Evolutionary conservation across 2,329 filamentous ascomycete species (phyloP).

Genomic region (Fusarium pseudonygamai): DNA sequence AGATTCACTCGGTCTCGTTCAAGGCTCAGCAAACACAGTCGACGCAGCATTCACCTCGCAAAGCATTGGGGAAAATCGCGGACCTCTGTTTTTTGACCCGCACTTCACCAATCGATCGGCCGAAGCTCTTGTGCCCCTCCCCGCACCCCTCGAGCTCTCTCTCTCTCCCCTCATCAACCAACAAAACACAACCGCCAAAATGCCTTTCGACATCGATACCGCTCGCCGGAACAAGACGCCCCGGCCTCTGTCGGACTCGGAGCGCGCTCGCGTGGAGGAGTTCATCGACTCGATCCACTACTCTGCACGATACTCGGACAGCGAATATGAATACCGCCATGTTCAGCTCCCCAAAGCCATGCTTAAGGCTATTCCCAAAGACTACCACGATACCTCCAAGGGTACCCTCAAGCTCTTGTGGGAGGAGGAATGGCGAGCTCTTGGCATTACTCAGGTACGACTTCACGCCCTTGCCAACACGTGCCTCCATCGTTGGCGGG

Average conservation of each 20-base stretch:
- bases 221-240: slow-evolving; percentile 88
- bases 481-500: background rate
- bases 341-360: slow-evolving; percentile 98
- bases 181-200: slow-evolving; percentile 16
- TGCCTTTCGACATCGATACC: slow-evolving; percentile 72
- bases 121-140: slow-evolving; percentile 33
- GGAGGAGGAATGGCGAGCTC: slow-evolving; percentile 97
- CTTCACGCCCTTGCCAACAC: background rate
- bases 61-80: slow-evolving; percentile 12
- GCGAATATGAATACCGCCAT: slow-evolving; percentile 94
- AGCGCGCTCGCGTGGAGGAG: slow-evolving; percentile 87
- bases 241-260: slow-evolving; percentile 79
- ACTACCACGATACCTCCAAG: slow-evolving; percentile 89
- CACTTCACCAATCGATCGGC: slow-evolving; percentile 32
- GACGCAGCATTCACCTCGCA: background rate
- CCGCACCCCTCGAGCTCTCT: slow-evolving; percentile 29
- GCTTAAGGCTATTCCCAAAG: slow-evolving; percentile 95
- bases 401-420: slow-evolving; percentile 95
- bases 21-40: background rate
- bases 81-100: slow-evolving; percentile 26
- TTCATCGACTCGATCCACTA: slow-evolving; percentile 96
- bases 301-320: slow-evolving; percentile 93
- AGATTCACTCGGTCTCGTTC: background rate
- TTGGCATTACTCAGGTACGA: slow-evolving; percentile 94
- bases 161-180: slow-evolving; percentile 6